Evolutionary conservation across 2,329 filamentous ascomycete species (phyloP).

Genomic region (Alternaria consortialis): DNA sequence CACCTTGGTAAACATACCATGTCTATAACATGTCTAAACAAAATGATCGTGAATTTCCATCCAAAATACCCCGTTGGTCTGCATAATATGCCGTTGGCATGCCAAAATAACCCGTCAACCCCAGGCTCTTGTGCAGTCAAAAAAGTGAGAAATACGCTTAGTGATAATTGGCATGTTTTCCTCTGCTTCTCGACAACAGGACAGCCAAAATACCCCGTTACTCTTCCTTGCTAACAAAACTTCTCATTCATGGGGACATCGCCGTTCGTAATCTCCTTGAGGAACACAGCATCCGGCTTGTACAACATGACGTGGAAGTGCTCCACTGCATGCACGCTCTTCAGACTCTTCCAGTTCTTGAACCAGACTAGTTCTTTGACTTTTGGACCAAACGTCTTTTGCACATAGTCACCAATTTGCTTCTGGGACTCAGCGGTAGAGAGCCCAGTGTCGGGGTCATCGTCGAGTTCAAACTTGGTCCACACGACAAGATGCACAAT

Average conservation of each 20-base stretch:
- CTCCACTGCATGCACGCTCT: conserved; percentile 86
- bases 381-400: conserved; percentile 68
- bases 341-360: conserved; percentile 87
- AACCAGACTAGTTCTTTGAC: conserved; percentile 75
- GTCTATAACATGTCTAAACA: conserved; percentile 19
- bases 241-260: conserved; percentile 69
- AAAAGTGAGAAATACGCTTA: neutral
- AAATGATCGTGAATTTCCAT: neutral
- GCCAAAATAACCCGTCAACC: neutral
- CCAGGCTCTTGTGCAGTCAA: neutral
- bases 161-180: neutral
- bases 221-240: conserved; percentile 11
- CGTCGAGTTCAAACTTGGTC: conserved; percentile 85
- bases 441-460: conserved; percentile 71
- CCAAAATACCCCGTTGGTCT: neutral
- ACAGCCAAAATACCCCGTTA: neutral
- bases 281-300: conserved; percentile 74
- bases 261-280: conserved; percentile 74
- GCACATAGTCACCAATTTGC: conserved; percentile 76
- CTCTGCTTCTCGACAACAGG: neutral
- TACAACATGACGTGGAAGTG: conserved; percentile 96
- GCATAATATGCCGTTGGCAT: neutral
- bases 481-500: conserved; percentile 91
- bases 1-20: conserved; percentile 5
- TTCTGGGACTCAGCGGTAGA: conserved; percentile 70